Base-by-base conservation (phyloP, 2,329 filamentous ascomycete genomes). In the Teratosphaeriaceae sp. region DNA sequence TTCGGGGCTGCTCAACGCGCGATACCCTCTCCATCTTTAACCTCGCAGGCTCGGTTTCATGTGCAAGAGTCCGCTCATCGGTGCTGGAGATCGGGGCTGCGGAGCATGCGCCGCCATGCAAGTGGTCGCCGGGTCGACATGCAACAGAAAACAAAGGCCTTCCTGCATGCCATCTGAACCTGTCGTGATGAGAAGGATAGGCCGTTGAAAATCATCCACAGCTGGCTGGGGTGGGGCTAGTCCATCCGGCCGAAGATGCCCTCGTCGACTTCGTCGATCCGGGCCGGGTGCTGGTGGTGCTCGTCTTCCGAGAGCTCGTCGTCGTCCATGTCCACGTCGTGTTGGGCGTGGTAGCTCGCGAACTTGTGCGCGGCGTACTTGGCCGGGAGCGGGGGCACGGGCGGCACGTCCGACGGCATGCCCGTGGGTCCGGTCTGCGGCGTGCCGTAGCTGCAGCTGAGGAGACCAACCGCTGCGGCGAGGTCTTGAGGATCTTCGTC, bases 211-310 rank as follows among this genome's bases (percentile, higher is more conserved):
- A 19, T 34, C 31, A 9, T 34, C 5, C 15, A 8, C 9, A 19
- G 4, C 20, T 30, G 27, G 27, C 27, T 11, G 15, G 15, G 31
- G 31, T 13, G 5, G 15, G 8, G 31, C 30, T 42, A 42, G 68
- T 98, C 92, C 90, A 97, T 97, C 54, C 80, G 80, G 44, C 89
- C 89, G 71, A 98, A 98, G 57, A 97, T 85, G 60, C 89, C 89
- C 53, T 96, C 89, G 53, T 97, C 90, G 50, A 94, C 88, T 56
- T 95, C 89, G 56, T 94, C 55, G 31, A 64, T 81, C 84, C 49
- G 84, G 78, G 39, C 78, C 77, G 43, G 42, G 26, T 78, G 75
- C 46, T 60, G 60, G 48, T 51, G 60, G 37, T 59, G 59, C 40
- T 68, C 57, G 41, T 61, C 55, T 33, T 61, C 59, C 16, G 54